Conservation (phyloP, 305 asterid species). For the Solanum hybrid region DNA sequence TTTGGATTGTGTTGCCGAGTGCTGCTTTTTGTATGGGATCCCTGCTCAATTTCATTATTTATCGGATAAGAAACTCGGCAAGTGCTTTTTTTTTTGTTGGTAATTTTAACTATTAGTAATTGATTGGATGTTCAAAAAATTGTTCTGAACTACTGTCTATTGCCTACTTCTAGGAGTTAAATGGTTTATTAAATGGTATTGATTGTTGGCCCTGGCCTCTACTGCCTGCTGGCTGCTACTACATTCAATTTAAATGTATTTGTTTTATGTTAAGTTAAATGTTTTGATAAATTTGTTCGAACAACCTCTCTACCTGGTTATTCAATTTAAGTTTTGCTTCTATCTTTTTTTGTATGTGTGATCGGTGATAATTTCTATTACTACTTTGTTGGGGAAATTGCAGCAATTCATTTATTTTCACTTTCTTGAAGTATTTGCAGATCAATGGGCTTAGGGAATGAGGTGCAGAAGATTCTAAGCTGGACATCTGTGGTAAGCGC, state of each 20-base stretch:
- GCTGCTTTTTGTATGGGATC: neutral
- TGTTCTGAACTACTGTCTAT: neutral
- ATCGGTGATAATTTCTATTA: neutral
- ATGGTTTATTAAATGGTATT: neutral
- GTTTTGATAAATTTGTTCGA: neutral
- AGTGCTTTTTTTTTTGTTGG: neutral
- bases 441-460: conserved; percentile 42
- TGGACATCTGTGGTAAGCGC: conserved; percentile 47
- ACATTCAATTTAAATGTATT: neutral
- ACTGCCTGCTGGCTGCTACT: neutral
- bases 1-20: neutral
- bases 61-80: neutral
- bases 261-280: neutral
- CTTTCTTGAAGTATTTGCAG: conserved; percentile 25
- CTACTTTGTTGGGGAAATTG: neutral
- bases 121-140: neutral
- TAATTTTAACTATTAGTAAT: neutral
- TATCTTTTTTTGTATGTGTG: neutral
- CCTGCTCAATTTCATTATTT: neutral
- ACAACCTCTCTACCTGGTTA: neutral
- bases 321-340: neutral
- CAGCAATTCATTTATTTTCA: neutral
- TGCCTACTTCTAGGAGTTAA: neutral
- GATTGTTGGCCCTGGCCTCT: neutral
- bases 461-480: conserved; percentile 28